Evolutionary conservation across 495 filamentous ascomycete species (phyloP), one percentile per base, ranked within the genome.

Genomic region (Penicillium bovifimosum): DNA sequence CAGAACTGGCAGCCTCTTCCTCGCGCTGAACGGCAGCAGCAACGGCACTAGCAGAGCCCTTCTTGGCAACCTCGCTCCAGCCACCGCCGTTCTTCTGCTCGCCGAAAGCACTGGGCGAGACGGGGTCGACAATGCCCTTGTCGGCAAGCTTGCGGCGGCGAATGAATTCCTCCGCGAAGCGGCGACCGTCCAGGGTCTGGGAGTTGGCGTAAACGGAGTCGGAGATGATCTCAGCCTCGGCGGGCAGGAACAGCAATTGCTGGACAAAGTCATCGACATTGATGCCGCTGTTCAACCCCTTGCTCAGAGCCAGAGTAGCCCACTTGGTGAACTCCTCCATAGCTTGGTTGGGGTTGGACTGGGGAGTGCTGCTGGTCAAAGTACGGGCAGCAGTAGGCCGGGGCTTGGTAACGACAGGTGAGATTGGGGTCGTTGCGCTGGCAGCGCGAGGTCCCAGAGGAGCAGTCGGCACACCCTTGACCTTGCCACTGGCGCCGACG

Each of bases 41-140:
- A 52, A 55, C 42, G 11, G 46, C 54, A 11, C 57, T 58, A 26
- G 63, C 50, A 7, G 63, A 77, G 6, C 83, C 81, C 79, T 96
- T 96, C 83, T 96, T 96, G 8, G 93, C 93, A 58, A 98, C 93
- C 73, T 97, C 95, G 62, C 81, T 96, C 93, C 93, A 97, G 24
- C 93, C 93, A 50, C 89, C 86, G 16, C 70, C 71, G 47, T 65
- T 75, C 48, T 67, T 70, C 57, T 69, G 63, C 35, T 75, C 73
- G 2, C 69, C 72, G 39, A 73, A 74, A 1, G 64, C 71, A 45
- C 76, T 75, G 18, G 65, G 63, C 16, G 64, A 59, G 58, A 76
- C 68, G 47, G 77, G 69, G 48, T 83, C 73, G 63, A 93, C 75
- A 28, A 96, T 77, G 27, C 93, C 93, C 75, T 86, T 89, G 54